Conservation (phyloP, 495 filamentous ascomycete species). For the Talaromyces ruber region DNA sequence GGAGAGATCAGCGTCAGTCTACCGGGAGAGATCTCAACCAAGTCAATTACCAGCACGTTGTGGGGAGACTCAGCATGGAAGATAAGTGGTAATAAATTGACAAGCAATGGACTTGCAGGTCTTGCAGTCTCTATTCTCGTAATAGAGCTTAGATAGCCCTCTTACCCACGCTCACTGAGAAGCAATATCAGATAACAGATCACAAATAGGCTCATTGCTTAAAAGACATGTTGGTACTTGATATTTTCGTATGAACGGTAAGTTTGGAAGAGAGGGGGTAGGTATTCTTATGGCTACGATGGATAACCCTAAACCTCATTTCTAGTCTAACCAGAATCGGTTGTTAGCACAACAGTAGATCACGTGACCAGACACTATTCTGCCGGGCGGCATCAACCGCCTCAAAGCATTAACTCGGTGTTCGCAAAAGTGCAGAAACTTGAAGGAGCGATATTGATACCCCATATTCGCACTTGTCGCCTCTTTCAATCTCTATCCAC, state of each 20-base stretch:
- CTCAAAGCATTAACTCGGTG: not conserved
- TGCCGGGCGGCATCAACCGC: not conserved
- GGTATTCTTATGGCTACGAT: not conserved
- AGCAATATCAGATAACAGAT: no score
- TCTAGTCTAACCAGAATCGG: not conserved
- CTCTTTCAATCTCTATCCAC: slow-evolving; percentile 7
- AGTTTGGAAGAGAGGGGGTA: no score
- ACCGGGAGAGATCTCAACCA: not conserved
- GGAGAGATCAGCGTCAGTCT: not conserved
- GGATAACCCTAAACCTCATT: not conserved
- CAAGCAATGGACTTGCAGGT: no score
- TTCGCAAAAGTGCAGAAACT: not conserved
- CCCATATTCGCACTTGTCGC: not conserved
- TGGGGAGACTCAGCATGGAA: not conserved
- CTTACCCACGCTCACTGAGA: no score
- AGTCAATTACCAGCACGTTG: not conserved
- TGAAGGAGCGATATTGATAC: not conserved
- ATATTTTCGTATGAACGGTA: no score
- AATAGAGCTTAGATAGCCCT: no score
- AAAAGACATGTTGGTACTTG: no score
- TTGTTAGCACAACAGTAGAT: not conserved
- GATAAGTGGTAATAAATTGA: not conserved
- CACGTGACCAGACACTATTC: slow-evolving; percentile 3
- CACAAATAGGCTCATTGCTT: no score
- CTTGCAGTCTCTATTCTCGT: no score